Conservation (phyloP, 805 yeast species). For the Nakazawaea pomicola region DNA sequence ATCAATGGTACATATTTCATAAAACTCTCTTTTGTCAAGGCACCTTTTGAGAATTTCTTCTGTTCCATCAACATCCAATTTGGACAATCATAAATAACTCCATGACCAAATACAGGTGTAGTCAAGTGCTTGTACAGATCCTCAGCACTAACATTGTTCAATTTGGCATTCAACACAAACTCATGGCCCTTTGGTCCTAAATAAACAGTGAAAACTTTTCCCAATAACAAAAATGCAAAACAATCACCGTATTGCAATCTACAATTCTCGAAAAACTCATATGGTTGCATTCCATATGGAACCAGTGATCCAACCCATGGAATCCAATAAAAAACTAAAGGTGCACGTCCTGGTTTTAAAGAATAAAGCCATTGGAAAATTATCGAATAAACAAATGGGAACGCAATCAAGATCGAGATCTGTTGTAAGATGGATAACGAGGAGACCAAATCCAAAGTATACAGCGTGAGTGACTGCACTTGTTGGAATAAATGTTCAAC, state of each 20-base stretch:
- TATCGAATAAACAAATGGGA: conserved; percentile 64
- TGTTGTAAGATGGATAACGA: conserved; percentile 23
- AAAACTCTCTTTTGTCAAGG: conserved; percentile 83
- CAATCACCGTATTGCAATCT: conserved; percentile 87
- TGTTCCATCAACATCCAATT: conserved; percentile 95
- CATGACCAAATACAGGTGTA: conserved; percentile 98
- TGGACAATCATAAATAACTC: conserved; percentile 96
- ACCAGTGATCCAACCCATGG: conserved; percentile 96
- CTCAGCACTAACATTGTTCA: conserved; percentile 89
- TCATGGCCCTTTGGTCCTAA: conserved; percentile 98
- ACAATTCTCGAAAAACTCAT: conserved; percentile 77
- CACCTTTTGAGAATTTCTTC: conserved; percentile 91
- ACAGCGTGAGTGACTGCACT: too few relatives aligned
- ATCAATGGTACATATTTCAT: conserved; percentile 83
- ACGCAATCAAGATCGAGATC: conserved; percentile 27
- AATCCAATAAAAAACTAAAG: conserved; percentile 85
- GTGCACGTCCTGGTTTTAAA: conserved; percentile 78
- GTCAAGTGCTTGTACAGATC: conserved; percentile 94
- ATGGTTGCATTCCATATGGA: conserved; percentile 88
- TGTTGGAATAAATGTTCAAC: conserved; percentile 7
- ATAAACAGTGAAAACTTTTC: conserved; percentile 91
- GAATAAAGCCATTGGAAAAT: conserved; percentile 66
- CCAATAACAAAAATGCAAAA: conserved; percentile 84
- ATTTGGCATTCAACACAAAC: conserved; percentile 86
- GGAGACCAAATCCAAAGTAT: conserved; percentile 14